Evolutionary conservation across 495 filamentous ascomycete genomes (phyloP), one percentile per base, ranked within the genome.

Genomic region (Daldinia caldariorum): DNA sequence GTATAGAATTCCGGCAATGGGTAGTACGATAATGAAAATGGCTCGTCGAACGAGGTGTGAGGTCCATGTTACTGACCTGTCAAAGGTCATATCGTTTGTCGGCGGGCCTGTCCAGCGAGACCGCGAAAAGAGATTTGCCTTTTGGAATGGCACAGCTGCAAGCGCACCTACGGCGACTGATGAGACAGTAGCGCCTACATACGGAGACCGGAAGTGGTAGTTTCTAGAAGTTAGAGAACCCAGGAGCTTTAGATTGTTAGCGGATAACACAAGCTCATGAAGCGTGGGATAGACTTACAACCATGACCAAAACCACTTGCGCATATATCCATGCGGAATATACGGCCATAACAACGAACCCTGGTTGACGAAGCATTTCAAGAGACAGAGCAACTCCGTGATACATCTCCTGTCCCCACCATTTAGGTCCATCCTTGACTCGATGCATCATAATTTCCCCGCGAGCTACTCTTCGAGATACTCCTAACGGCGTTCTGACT

Each of bases 291-390:
- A 4, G 49, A 71, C 75, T 73, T 66, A 77, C 75, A 8, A 89
- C 82, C 62, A 93, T 89, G 63, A 90, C 80, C 61, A 92, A 78
- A 13, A 91, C 87, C 4, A 92, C 78, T 68, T 92, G 88, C 14
- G 88, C 89, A 77, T 92, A 91, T 62, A 91, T 89, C 90, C 90
- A 93, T n/a, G 84, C 89, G 14, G 89, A 79, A 75, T 92, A 94
- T 13, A 90, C 29, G 10, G 89, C 87, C 70, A 93, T 82, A n/a
- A 93, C 76, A 18, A 87, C 68, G 75, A 93, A 94, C 0, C 91
- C 90, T 13, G 88, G 82, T 74, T 93, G 90, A 18, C 80, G 82
- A 14, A 90, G 75, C 90, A 94, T 92, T 70, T 88, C 85, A 39
- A 83, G 72, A 47, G 82, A 87, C 34, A 94, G 78, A 20, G 86